Conservation (phyloP, 371 early-diverging fungal genomes). For the Sporodiniella umbellata region DNA sequence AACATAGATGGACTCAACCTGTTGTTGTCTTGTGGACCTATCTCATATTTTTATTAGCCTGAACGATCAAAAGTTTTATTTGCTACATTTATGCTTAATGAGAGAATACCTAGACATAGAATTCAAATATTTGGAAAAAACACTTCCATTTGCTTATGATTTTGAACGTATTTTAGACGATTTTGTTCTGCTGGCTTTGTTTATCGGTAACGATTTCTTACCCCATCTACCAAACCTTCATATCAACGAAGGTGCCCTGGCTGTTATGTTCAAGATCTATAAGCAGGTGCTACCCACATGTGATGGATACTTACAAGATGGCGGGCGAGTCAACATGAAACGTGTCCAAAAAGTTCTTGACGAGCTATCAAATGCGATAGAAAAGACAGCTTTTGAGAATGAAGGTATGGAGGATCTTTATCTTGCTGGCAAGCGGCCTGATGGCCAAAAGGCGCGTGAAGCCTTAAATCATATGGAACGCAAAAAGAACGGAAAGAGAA, state of each 20-base stretch:
- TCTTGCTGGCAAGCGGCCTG: conserved; percentile 54
- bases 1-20: background rate
- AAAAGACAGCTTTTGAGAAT: conserved; percentile 65
- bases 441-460: conserved; percentile 40
- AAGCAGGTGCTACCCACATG: conserved; percentile 64
- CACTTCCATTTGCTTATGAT: conserved; percentile 68
- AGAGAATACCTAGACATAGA: conserved; percentile 93
- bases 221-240: conserved; percentile 94
- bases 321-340: conserved; percentile 68
- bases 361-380: conserved; percentile 54
- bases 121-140: conserved; percentile 56
- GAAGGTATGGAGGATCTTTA: conserved; percentile 60
- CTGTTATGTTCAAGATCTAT: conserved; percentile 83
- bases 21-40: too few species aligned
- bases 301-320: conserved; percentile 86
- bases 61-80: conserved; percentile 65
- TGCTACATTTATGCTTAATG: conserved; percentile 84
- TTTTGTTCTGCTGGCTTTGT: conserved; percentile 90
- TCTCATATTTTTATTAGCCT: conserved; percentile 22
- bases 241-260: conserved; percentile 92
- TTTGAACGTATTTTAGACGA: conserved; percentile 96
- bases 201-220: conserved; percentile 99
- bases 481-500: conserved; percentile 22
- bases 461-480: conserved; percentile 47
- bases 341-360: conserved; percentile 64